Base-by-base conservation (phyloP, 1,284 basidiomycete genomes). In the Sutorius eximius region DNA sequence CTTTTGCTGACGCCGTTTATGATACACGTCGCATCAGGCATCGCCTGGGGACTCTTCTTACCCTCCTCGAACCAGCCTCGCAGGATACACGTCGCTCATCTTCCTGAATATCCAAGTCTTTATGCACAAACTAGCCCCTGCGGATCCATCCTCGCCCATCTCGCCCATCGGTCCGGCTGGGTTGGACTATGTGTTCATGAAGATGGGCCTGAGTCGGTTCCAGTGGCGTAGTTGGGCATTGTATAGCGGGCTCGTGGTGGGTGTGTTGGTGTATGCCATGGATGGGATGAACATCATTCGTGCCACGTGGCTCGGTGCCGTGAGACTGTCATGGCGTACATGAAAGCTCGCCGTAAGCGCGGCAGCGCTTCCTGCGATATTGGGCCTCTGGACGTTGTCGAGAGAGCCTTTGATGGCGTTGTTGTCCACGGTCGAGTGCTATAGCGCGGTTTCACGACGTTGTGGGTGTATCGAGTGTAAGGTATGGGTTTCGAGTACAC, bases 111-210 rank as follows among this genome's bases (percentile, higher is more conserved):
- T 86, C 15, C 89, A 91, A 65, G 77, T 82, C 67, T 63, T 82
- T 51, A 81, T 78, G 0, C 86, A 91, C 62, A 82, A 87, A 13
- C 53, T 79, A 74, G 13, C 68, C 66, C 51, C 70, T 73, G 71
- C 76, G 1, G 67, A 72, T 34, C 59, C 75, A 0, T 55, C 63
- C 11, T 55, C 75, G 0, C 81, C 85, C 13, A 82, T 89, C 55
- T 69, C 74, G 45, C 69, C 77, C 6, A 73, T 90, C n/a, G 82
- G 85, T 27, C 87, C 88, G 0, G 72, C 82, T 0, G 87, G 91
- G 61, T 77, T 91, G 38, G 85, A 90, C 70, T 89, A 79, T 63
- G 85, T 89, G 57, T 89, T 84, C 65, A 85, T 90, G 51, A 88
- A 91, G 67, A 75, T 78, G 5, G 85, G 80, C 0, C 67, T 91